phyloP scores from a whole-genome alignment of 2,329 filamentous ascomycete genomes.

The Cryphonectria naterciae region DNA sequence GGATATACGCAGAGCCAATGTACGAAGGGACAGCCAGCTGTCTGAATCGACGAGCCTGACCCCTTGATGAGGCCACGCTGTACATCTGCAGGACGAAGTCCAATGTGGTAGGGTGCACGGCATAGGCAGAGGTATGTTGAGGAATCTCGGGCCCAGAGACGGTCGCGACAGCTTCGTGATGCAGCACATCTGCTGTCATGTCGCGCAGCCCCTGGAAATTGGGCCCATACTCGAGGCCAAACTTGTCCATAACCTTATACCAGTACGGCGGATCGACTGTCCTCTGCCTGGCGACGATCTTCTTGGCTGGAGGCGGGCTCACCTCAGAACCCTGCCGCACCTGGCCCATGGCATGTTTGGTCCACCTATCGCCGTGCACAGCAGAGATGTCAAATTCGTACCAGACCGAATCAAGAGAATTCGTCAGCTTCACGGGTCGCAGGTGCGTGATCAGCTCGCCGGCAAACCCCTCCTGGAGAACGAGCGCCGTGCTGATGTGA shows the following conservation, averaged over 20 bases:
- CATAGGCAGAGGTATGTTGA: background rate
- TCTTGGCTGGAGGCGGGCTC: background rate
- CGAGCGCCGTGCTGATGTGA: constrained; percentile 33
- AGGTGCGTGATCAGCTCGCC: constrained; percentile 36
- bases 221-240: background rate
- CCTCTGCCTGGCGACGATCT: background rate
- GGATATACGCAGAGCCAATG: background rate
- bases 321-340: constrained; percentile 22
- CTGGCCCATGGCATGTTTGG: constrained; percentile 36
- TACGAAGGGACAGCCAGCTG: background rate
- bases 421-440: constrained; percentile 31
- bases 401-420: constrained; percentile 33
- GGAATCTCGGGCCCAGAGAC: background rate
- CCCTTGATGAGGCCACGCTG: background rate
- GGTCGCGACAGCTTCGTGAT: background rate
- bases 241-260: background rate
- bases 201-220: background rate
- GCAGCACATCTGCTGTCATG: background rate
- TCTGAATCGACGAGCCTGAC: background rate
- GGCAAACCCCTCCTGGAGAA: constrained; percentile 30
- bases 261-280: background rate
- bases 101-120: background rate
- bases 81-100: background rate
- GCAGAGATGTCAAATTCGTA: constrained; percentile 38
- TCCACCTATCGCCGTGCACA: constrained; percentile 35